Percentiles rank a stretch among this genome's conserved stretches.
phyloP scores from a whole-genome alignment of 805 yeast species.

The Priceomyces castillae region DNA sequence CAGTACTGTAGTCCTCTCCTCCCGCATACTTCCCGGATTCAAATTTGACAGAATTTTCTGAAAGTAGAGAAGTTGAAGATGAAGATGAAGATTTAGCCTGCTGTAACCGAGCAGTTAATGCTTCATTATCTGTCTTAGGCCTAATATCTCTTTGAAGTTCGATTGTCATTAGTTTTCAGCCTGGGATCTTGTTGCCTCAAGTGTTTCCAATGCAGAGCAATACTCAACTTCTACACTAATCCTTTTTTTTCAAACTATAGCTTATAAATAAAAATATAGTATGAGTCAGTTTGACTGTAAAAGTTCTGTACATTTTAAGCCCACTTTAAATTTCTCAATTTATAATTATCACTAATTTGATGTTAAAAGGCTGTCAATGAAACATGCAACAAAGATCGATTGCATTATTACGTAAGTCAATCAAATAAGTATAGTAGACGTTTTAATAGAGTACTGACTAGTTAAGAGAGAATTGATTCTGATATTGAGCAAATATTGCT shows the following conservation, averaged over 20 bases:
- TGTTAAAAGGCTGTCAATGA: background rate
- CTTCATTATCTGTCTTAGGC: too few species aligned
- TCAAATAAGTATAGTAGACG: background rate
- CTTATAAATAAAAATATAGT: background rate
- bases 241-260: too few species aligned
- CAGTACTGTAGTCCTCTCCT: background rate
- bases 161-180: too few species aligned
- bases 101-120: too few species aligned
- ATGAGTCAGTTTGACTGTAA: background rate
- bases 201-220: too few species aligned
- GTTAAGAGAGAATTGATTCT: slow-evolving; percentile 47
- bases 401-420: slow-evolving; percentile 23
- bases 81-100: too few species aligned
- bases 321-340: background rate
- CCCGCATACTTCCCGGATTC: background rate
- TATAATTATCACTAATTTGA: background rate
- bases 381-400: slow-evolving; percentile 44
- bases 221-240: too few species aligned
- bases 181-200: too few species aligned
- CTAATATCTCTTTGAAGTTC: too few species aligned
- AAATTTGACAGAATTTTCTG: background rate
- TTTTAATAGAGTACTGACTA: slow-evolving; percentile 16
- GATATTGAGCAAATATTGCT: slow-evolving; percentile 50
- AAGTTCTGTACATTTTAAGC: background rate
- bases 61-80: background rate